phyloP scores from a whole-genome alignment of 169 alveolate genomes.

The Plasmodium berghei region DNA sequence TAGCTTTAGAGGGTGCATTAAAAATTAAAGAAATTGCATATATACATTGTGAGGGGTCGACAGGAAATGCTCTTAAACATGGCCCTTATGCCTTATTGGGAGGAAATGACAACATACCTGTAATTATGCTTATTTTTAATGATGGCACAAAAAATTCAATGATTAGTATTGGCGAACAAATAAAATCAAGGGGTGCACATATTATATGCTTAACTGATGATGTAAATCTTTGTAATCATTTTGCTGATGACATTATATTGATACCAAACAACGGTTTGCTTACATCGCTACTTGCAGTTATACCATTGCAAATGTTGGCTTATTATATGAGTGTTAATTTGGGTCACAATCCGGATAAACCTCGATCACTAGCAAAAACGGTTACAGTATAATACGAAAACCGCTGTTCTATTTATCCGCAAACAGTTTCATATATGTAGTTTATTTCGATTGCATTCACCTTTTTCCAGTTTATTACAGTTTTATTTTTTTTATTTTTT shows the following conservation, averaged over 20 bases:
- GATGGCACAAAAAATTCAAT: conserved; percentile 91
- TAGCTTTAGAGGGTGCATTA: conserved; percentile 98
- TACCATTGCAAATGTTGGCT: conserved; percentile 90
- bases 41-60: conserved; percentile 96
- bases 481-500: no score
- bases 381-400: conserved; percentile 80
- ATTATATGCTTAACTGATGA: conserved; percentile 93
- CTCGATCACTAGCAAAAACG: conserved; percentile 91
- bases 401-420: background rate
- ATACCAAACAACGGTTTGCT: conserved; percentile 87
- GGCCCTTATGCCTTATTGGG: conserved; percentile 96
- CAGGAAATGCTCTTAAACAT: conserved; percentile 96
- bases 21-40: conserved; percentile 96
- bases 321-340: conserved; percentile 83
- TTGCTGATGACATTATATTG: conserved; percentile 88
- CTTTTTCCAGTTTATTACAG: background rate
- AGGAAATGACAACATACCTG: conserved; percentile 87
- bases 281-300: conserved; percentile 89
- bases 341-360: conserved; percentile 90
- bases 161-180: conserved; percentile 93
- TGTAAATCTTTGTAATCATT: conserved; percentile 83
- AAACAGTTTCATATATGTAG: background rate
- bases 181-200: conserved; percentile 94
- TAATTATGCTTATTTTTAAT: conserved; percentile 91
- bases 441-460: background rate